A percentile compares a stretch with the other conserved stretches of the same genome.
Evolutionary conservation across 2,329 filamentous ascomycete species (phyloP).

Genomic region (Paecilomyces fulvus): DNA sequence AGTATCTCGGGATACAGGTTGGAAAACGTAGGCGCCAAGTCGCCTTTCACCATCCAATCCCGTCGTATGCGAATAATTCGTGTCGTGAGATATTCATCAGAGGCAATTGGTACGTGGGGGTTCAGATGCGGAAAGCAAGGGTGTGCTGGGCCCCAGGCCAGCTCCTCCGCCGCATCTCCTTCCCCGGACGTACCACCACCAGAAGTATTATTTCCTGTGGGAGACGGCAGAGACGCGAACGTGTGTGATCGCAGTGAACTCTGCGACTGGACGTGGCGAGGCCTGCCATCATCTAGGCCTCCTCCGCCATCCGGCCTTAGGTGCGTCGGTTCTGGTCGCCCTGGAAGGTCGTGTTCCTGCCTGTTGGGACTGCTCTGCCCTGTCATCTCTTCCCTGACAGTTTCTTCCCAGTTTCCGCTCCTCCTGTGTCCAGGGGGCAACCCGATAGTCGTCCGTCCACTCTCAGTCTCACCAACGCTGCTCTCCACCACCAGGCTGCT

Average conservation of each 20-base stretch:
- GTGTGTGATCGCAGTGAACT: conserved; percentile 33
- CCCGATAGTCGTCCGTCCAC: conserved; percentile 44
- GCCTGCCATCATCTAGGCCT: conserved; percentile 13
- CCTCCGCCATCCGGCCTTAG: conserved; percentile 14
- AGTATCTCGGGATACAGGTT: conserved; percentile 95
- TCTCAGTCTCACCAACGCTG: conserved; percentile 38
- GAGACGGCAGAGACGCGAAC: conserved; percentile 31
- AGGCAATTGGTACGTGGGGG: conserved; percentile 74
- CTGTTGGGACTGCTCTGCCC: conserved; percentile 18
- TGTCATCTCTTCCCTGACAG: conserved; percentile 13
- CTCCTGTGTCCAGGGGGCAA: conserved; percentile 38
- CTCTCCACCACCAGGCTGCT: conserved; percentile 42
- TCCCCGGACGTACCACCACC: conserved; percentile 32
- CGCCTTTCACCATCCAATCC: conserved; percentile 85
- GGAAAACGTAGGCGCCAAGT: conserved; percentile 85
- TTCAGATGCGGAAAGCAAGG: conserved; percentile 93
- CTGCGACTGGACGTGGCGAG: conserved; percentile 32
- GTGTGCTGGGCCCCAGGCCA: conserved; percentile 87
- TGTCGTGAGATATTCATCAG: conserved; percentile 65
- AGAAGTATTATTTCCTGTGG: conserved; percentile 23
- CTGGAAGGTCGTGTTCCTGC: conserved; percentile 18
- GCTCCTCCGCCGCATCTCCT: conserved; percentile 55
- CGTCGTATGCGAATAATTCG: conserved; percentile 84
- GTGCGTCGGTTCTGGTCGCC: conserved; percentile 22
- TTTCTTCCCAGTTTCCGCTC: conserved; percentile 14